Percentiles rank a stretch among this genome's conserved stretches.
These are phyloP conservation scores for Singerocomus rubriflavus DNA, from an alignment of 1,284 basidiomycete species.

Conservation along the genomic window DNA sequence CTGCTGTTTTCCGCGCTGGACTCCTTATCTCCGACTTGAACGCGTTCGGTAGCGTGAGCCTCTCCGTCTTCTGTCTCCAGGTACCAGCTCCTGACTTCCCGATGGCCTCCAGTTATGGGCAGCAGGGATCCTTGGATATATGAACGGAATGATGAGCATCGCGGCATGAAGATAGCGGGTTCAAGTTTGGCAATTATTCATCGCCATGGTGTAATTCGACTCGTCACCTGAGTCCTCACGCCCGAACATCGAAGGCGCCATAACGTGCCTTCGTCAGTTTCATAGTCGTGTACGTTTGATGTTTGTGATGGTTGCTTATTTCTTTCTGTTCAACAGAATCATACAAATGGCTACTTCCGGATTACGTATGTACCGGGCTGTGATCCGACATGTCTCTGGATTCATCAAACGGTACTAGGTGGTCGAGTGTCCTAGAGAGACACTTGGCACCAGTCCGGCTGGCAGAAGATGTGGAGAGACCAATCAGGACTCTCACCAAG, in stretches of 20 bases:
- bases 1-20: too few relatives aligned
- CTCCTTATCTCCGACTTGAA: too few relatives aligned
- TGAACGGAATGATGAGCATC: too few relatives aligned
- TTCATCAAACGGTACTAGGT: conserved; percentile 58
- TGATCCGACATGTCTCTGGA: neutral
- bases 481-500: conserved; percentile 52
- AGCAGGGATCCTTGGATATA: too few relatives aligned
- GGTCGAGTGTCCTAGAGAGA: conserved; percentile 56
- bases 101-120: too few relatives aligned
- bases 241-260: conserved; percentile 42
- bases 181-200: too few relatives aligned
- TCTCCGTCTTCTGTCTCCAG: too few relatives aligned
- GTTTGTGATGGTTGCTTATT: conserved; percentile 15
- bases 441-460: conserved; percentile 69
- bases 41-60: too few relatives aligned
- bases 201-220: too few relatives aligned
- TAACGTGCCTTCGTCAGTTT: conserved; percentile 57
- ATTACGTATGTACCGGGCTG: conserved; percentile 41
- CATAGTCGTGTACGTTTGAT: conserved; percentile 42
- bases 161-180: too few relatives aligned
- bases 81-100: too few relatives aligned
- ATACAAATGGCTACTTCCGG: conserved; percentile 50
- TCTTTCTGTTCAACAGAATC: neutral
- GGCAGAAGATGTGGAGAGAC: conserved; percentile 73
- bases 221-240: too few relatives aligned